Evolutionary conservation across 2,329 filamentous ascomycete species (phyloP), one percentile per base, ranked within the genome.

Genomic region (Nothomitra cinnamomea): DNA sequence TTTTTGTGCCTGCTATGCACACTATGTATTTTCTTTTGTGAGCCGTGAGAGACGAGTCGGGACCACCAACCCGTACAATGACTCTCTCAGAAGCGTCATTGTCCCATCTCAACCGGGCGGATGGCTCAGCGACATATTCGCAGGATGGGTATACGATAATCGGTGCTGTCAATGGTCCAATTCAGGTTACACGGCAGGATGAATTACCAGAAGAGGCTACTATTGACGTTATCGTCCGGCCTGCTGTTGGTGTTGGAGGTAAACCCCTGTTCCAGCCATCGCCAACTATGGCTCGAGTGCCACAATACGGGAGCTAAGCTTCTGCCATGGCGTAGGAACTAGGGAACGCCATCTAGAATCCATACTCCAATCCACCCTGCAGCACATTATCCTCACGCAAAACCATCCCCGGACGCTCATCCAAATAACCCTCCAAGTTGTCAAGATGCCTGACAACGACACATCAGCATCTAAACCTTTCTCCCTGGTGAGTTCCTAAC

Each of bases 151-250:
- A 88, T 67, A 83, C 82, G 45, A 77, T 96, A 58, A 78, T 94
- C 53, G 85, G 84, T 54, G 83, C 87, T 13, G 87, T 94, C 59
- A 96, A 95, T 68, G 92, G 90, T 0, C 92, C 92, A 15, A 79
- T 96, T 60, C 92, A 98, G 70, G 87, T 90, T 15, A 80, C 82
- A 60, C 79, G 89, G 62, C 80, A 87, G 61, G 90, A 98, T 64
- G 87, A 96, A 66, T 79, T 92, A 59, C 85, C 92, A 6, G 89
- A 94, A 67, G 88, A 95, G 70, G 87, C 90, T 25, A 79, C 83
- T 51, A 74, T 98, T 59, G 92, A 96, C 68, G 86, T 98, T 55
- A 81, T 90, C 64, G 79, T 98, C 58, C 80, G 92, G 65, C 90
- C 90, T 50, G 83, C 85, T 36, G 81, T 83, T 58, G 89, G 89